Conservation (phyloP, 768 basidiomycete species). For the Boletus pseudopeckii region DNA sequence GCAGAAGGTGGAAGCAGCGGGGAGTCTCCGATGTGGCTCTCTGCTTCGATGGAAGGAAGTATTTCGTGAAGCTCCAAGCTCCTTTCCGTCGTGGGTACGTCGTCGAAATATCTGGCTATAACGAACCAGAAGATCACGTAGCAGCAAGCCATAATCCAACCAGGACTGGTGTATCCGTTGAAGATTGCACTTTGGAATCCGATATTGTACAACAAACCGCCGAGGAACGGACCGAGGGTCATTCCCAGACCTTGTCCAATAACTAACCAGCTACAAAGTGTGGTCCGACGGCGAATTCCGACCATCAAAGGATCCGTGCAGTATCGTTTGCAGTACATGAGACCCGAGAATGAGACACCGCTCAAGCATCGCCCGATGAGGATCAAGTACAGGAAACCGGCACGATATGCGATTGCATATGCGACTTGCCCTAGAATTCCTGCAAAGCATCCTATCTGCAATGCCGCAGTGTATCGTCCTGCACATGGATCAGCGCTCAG, state of each 20-base stretch:
- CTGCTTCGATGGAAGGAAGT: conserved; percentile 2
- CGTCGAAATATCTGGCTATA: conserved; percentile 38
- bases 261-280: conserved; percentile 59
- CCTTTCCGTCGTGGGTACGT: conserved; percentile 29
- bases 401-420: conserved; percentile 60
- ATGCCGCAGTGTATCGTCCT: conserved; percentile 55
- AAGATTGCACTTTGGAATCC: conserved; percentile 54
- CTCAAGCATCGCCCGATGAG: conserved; percentile 66
- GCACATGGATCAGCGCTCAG: background rate
- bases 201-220: conserved; percentile 58
- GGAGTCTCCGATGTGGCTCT: background rate
- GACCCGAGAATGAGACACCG: conserved; percentile 58
- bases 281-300: conserved; percentile 59
- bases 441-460: conserved; percentile 52
- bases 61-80: conserved; percentile 9
- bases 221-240: conserved; percentile 59
- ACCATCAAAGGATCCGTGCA: conserved; percentile 67
- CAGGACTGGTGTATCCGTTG: conserved; percentile 65
- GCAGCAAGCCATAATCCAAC: conserved; percentile 56
- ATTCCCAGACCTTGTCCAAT: conserved; percentile 61
- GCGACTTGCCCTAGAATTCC: conserved; percentile 55
- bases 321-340: conserved; percentile 68
- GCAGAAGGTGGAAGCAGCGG: background rate
- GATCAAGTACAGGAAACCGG: conserved; percentile 63
- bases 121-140: conserved; percentile 53